Base-by-base conservation (phyloP, 805 yeast genomes). In the Torulaspora quercuum region DNA sequence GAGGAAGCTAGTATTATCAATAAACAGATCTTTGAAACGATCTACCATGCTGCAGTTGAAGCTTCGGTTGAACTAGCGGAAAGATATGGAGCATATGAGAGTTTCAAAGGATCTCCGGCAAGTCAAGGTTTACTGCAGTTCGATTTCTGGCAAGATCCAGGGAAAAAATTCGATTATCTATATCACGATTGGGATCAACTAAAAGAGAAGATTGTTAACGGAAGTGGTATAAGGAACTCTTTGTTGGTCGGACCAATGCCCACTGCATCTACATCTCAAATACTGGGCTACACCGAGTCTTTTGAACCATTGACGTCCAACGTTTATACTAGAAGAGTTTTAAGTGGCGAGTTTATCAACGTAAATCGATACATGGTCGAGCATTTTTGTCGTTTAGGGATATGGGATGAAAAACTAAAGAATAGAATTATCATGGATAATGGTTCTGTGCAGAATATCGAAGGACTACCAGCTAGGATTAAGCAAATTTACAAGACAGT, bases 251-350 rank as follows among this genome's bases (percentile, higher is more conserved):
- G 92, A 0, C 92, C 95, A 33, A 89, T 89, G 97, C 97, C 97
- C 13, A 89, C 97, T 7, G 97, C 97, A 1, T 87, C 97, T 0
- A 90, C 97, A 1, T 90, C 97, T 2, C 96, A 88, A 65, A 88
- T 89, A 29, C 69, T 89, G 35, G 97, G 97, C 21, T 85, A 74
- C 68, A 88, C 79, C 51, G 97, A 89, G 65, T 89, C 96, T 63
- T 89, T 89, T 60, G 97, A 90, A 64, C 97, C 97, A 5, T 76
- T 80, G 57, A 88, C 97, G 3, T 86, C 95, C 13, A 89, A 89
- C 61, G 77, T 90, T 46, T 90, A 88, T 62, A 77, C 84, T 23
- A 76, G 97, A 50, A 76, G 97, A 52, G 95, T 87, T 3, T 67
- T 86, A 5, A 82, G 96, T 9, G 97, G 97, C 25, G 97, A 89